Conservation (phyloP, 78 protist genomes). For the Thecamonas trahens region DNA sequence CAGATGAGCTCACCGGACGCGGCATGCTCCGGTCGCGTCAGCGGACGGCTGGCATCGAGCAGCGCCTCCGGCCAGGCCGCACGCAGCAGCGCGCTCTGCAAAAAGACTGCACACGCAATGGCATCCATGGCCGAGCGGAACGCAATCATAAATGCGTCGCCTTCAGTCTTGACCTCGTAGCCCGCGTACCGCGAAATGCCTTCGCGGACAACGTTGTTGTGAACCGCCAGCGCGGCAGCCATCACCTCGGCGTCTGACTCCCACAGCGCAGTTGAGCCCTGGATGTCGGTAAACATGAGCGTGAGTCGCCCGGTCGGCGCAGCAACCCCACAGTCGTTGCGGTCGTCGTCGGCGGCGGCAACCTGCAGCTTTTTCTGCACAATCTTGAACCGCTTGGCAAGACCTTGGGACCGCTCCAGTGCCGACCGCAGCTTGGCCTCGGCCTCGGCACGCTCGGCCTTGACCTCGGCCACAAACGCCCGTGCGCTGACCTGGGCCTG, state of each 20-base stretch:
- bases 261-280: constrained; percentile 37
- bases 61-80: constrained; percentile 53
- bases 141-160: constrained; percentile 69
- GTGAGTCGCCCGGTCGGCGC: constrained; percentile 30
- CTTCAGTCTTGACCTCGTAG: constrained; percentile 37
- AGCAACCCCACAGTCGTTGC: too few relatives aligned
- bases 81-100: constrained; percentile 17
- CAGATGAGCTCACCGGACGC: constrained; percentile 2
- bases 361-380: too few relatives aligned
- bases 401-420: too few relatives aligned
- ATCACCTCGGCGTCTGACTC: constrained; percentile 13
- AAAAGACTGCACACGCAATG: constrained; percentile 4
- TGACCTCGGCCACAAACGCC: too few relatives aligned
- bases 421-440: too few relatives aligned
- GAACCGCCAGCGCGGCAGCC: constrained; percentile 21
- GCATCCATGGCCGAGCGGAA: constrained; percentile 17
- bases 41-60: not conserved
- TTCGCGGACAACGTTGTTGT: constrained; percentile 27
- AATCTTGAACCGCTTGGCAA: too few relatives aligned
- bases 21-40: too few relatives aligned
- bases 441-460: too few relatives aligned
- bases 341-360: too few relatives aligned
- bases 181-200: constrained; percentile 1
- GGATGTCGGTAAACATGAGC: constrained; percentile 39
- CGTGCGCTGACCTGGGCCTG: too few relatives aligned